These are phyloP conservation scores for Guadua angustifolia DNA, from an alignment of 176 grass and related monocot genomes.

Conservation along the genomic window DNA sequence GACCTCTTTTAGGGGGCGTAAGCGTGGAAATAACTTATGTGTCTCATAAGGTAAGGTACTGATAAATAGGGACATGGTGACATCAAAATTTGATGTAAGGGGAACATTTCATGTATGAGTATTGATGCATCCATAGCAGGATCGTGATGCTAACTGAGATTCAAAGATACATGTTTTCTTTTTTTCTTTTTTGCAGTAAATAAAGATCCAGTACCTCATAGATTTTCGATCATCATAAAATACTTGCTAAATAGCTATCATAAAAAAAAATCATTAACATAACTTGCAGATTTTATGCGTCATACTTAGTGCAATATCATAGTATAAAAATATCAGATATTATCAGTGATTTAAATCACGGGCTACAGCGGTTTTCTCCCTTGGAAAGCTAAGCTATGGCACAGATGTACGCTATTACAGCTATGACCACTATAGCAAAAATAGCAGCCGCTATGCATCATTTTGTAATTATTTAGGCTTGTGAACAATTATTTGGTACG, in stretches of 20 bases:
- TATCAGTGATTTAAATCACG: not conserved
- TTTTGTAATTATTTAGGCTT: too few species aligned
- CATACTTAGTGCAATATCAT: not conserved
- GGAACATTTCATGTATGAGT: not conserved
- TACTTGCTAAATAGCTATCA: not conserved
- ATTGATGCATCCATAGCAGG: not conserved
- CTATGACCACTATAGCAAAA: too few species aligned
- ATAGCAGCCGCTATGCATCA: too few species aligned
- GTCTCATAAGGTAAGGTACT: not conserved
- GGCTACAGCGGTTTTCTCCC: too few species aligned
- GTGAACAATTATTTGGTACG: too few species aligned
- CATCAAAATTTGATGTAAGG: not conserved
- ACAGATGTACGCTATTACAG: too few species aligned
- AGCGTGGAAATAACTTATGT: not conserved
- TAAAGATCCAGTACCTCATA: not conserved
- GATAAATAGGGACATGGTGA: not conserved
- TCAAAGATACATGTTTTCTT: not conserved
- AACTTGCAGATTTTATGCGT: not conserved
- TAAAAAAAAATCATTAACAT: not conserved
- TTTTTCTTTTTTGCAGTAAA: not conserved
- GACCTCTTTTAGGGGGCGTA: not conserved
- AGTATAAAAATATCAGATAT: not conserved
- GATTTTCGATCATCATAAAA: not conserved
- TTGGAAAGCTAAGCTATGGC: too few species aligned
- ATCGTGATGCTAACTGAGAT: not conserved